Evolutionary conservation across 2,329 filamentous ascomycete species (phyloP), one percentile per base, ranked within the genome.

Genomic region (Fusarium longipes): DNA sequence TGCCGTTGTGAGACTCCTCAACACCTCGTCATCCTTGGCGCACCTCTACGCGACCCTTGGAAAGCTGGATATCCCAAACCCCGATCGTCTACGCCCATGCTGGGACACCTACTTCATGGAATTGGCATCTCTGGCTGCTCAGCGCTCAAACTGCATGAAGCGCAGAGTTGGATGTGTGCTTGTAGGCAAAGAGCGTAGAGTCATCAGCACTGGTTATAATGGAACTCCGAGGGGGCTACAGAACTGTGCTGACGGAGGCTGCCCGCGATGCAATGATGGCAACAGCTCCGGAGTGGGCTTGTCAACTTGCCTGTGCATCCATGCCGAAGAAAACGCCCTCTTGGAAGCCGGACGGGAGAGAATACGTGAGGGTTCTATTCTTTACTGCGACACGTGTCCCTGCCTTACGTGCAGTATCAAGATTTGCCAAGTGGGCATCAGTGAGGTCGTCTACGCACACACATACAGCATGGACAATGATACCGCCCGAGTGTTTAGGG

Each of bases 81-180:
- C 90, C 32, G 87, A 91, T 71, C 90, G 96, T 3, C 84, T 99
- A 33, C 89, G 96, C 2, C 96, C 96, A 1, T 90, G 88, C 47
- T 99, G 96, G 96, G 96, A 99, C 79, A 90, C 92, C 73, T 99
- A 99, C 82, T 99, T 99, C 77, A 99, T 99, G 96, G 89, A 92
- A 38, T 84, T 99, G n/a, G 94, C 96, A 7, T 93, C 92, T 32
- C 87, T 99, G 45, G 96, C 96, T 9, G 92, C 95, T 1, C 91
- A 93, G 71, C 87, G 96, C 67, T 93, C 90, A 75, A 99, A 99
- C 79, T 99, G 96, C 82, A 99, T 99, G 96, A 97, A 98, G 81
- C 87, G 96, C 29, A 89, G 95, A 68, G 96, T 99, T 2, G 96
- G 96, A 9, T 97, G 94, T 80, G 96, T 98, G 8, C 85, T 99